Conservation (phyloP, 2,329 filamentous ascomycete genomes). For the Pezicula carpinea region DNA sequence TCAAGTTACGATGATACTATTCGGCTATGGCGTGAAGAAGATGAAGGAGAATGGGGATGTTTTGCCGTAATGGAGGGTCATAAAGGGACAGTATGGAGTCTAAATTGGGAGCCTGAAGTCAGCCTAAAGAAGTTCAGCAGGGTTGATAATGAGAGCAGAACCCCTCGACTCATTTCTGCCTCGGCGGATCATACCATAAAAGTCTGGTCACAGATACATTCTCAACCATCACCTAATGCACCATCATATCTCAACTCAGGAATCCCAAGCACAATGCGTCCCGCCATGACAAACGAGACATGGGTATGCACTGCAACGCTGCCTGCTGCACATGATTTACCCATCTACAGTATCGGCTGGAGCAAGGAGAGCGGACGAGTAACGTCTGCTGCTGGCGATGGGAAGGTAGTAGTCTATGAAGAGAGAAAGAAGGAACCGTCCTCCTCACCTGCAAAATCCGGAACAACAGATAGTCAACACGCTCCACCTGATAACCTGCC, state of each 20-base stretch:
- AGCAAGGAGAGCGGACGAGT: constrained; percentile 71
- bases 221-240: constrained; percentile 23
- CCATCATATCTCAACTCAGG: constrained; percentile 38
- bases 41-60: constrained; percentile 87
- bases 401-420: constrained; percentile 72
- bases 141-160: constrained; percentile 28
- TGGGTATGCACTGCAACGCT: constrained; percentile 78
- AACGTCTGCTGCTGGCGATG: constrained; percentile 87
- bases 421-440: constrained; percentile 41
- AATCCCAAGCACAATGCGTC: constrained; percentile 87
- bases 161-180: constrained; percentile 65
- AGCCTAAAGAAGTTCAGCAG: constrained; percentile 13
- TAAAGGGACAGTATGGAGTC: constrained; percentile 80
- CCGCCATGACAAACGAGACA: constrained; percentile 65
- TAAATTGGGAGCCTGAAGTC: constrained; percentile 61
- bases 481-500: neutral
- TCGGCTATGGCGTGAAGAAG: constrained; percentile 77
- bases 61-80: constrained; percentile 79
- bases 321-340: constrained; percentile 70
- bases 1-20: constrained; percentile 94
- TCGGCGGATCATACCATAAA: constrained; percentile 79
- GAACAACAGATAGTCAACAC: neutral
- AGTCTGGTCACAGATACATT: constrained; percentile 62
- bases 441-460: constrained; percentile 22
- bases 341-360: constrained; percentile 84